Conservation (phyloP, 2,329 filamentous ascomycete genomes). For the Diaporthe capsici region DNA sequence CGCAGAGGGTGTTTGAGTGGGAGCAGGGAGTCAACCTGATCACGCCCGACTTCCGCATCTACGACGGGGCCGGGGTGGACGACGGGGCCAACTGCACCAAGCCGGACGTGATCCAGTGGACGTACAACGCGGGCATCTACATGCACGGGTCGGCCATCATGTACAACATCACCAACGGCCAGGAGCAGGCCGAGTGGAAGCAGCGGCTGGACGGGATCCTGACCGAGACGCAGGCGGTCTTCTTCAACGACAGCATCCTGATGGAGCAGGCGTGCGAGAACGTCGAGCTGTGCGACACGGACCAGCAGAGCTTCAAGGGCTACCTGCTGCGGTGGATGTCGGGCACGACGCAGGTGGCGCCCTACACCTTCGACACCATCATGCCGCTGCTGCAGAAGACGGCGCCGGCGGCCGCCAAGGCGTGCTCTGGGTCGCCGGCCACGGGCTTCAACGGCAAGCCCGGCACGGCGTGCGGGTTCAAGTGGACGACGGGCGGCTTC, state of each 20-base stretch:
- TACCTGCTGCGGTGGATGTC: constrained; percentile 79
- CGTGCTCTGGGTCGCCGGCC: constrained; percentile 63
- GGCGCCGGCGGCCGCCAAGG: constrained; percentile 65
- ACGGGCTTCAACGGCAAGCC: constrained; percentile 64
- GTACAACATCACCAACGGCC: constrained; percentile 71
- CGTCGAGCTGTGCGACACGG: constrained; percentile 72
- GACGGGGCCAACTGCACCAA: constrained; percentile 61
- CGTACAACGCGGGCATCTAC: constrained; percentile 78
- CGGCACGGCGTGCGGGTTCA: constrained; percentile 76
- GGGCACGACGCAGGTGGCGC: constrained; percentile 67
- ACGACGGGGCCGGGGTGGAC: constrained; percentile 66
- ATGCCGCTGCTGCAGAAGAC: constrained; percentile 65
- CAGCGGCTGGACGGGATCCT: constrained; percentile 71
- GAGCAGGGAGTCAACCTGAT: constrained; percentile 69
- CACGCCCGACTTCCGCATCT: constrained; percentile 66
- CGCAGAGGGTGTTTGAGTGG: constrained; percentile 79
- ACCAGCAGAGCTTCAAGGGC: constrained; percentile 83
- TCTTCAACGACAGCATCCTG: constrained; percentile 71
- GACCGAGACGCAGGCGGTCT: constrained; percentile 63
- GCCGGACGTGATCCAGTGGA: constrained; percentile 74
- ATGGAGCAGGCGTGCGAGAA: constrained; percentile 78
- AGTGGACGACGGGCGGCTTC: constrained; percentile 70
- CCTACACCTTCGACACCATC: constrained; percentile 64
- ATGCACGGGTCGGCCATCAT: constrained; percentile 73
- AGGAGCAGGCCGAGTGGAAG: constrained; percentile 65